Conservation (phyloP, 495 filamentous ascomycete genomes). For the Ascodesmis nigricans region DNA sequence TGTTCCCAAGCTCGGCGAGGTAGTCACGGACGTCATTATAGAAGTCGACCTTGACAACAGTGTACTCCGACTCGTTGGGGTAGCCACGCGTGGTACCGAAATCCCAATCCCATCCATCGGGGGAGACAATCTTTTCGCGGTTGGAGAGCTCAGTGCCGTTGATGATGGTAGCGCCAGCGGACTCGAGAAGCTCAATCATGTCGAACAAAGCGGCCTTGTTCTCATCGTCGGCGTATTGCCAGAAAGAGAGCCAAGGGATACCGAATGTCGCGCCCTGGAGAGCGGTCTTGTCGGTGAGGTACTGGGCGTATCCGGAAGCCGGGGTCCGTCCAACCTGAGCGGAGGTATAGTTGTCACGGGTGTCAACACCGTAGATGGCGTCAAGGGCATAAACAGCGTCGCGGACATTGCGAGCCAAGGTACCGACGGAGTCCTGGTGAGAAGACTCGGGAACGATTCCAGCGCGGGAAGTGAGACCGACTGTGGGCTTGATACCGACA, state of each 20-base stretch:
- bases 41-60: conserved; percentile 50
- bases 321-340: conserved; percentile 34
- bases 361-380: conserved; percentile 38
- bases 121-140: conserved; percentile 36
- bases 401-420: conserved; percentile 40
- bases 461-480: conserved; percentile 38
- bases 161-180: conserved; percentile 43
- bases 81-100: conserved; percentile 39
- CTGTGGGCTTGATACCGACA: conserved; percentile 47
- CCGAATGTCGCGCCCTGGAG: conserved; percentile 44
- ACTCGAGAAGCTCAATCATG: conserved; percentile 32
- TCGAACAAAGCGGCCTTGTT: conserved; percentile 32
- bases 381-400: conserved; percentile 46
- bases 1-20: conserved; percentile 41
- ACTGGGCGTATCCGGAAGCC: conserved; percentile 32
- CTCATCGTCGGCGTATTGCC: conserved; percentile 32
- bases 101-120: conserved; percentile 51
- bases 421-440: conserved; percentile 46
- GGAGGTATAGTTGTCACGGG: conserved; percentile 36
- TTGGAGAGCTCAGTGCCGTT: conserved; percentile 47
- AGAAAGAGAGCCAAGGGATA: conserved; percentile 47
- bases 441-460: conserved; percentile 42
- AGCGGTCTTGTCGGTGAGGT: conserved; percentile 29
- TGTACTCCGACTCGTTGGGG: conserved; percentile 49
- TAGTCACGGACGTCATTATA: conserved; percentile 52